Base-by-base conservation (phyloP, 352 stramenopile genomes). In the Saprolegnia parasitica region DNA sequence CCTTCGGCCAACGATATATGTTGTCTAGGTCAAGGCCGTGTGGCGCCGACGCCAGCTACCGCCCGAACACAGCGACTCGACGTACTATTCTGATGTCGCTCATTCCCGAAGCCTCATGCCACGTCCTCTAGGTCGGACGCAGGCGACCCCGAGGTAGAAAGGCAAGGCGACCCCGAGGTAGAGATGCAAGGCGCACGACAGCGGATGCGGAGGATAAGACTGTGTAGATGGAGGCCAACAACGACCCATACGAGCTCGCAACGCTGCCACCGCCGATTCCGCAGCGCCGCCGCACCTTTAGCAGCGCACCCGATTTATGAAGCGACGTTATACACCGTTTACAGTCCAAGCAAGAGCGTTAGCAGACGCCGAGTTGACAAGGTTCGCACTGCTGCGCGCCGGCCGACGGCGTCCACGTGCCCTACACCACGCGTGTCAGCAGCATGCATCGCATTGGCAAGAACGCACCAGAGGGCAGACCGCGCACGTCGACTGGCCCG, bases 11-110 rank as follows among this genome's bases (percentile, higher is more conserved):
- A 24, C 26, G 0, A 63, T 16, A 47, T 9, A 50, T 64, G 4
- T 32, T 29, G 24, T 11, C 5, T 63, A 70, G 63, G 63, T 37
- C 16, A 70, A 50, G 37, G 32, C 63, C 4, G 26, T 42, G 24
- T 70, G 63, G 63, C 46, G 54, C 2, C 63, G 63, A 20, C 58
- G 58, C 2, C 52, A 50, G n/a, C 21, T 52, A n/a, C 58, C 26
- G 40, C 21, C 26, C 3, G 42, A 49, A n/a, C 13, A 49, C 4
- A 49, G 42, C 42, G 42, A 49, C 18, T 49, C 42, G 11, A n/a
- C 10, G 42, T 49, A 49, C 42, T 15, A 11, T n/a, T 4, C 42
- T 10, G 8, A 2, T 15, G 3, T n/a, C 18, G 13, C 21, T 23
- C 32, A n/a, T 49, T 11, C 3, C 8, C 18, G 29, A 35, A 8